Evolutionary conservation across 2,329 filamentous ascomycete species (phyloP).

Genomic region (Macrophomina tecta): DNA sequence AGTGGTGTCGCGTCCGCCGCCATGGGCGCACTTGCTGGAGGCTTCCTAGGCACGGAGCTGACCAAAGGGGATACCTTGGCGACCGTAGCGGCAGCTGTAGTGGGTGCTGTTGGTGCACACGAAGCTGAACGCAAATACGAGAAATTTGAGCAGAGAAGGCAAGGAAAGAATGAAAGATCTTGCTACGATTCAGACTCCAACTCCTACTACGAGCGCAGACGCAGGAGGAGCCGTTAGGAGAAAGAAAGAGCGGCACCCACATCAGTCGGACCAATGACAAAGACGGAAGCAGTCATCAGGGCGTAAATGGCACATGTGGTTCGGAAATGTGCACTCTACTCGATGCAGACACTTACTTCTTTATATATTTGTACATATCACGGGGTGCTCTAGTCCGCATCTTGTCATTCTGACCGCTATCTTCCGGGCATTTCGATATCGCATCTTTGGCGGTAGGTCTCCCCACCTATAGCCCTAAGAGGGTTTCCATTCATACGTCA

Average conservation of each 20-base stretch:
- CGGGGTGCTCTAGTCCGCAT: too few relatives aligned
- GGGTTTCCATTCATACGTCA: neutral
- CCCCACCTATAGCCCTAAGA: neutral
- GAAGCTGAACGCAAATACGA: conserved; percentile 39
- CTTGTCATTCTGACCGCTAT: too few relatives aligned
- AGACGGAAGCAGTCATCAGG: too few relatives aligned
- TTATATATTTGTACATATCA: too few relatives aligned
- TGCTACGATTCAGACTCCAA: conserved; percentile 3
- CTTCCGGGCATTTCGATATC: neutral
- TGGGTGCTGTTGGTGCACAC: conserved; percentile 42
- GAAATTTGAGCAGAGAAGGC: conserved; percentile 27
- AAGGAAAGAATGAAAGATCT: conserved; percentile 6
- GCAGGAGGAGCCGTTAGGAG: conserved; percentile 12
- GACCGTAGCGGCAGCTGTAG: conserved; percentile 43
- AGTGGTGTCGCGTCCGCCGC: conserved; percentile 31
- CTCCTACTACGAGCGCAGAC: conserved; percentile 23
- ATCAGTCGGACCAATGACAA: too few relatives aligned
- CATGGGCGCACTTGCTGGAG: conserved; percentile 43
- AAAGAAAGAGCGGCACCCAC: neutral
- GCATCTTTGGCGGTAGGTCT: neutral
- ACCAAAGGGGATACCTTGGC: conserved; percentile 37
- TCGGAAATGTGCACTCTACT: too few relatives aligned
- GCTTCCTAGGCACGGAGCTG: conserved; percentile 39
- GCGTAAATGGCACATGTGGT: too few relatives aligned
- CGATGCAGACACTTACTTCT: too few relatives aligned